phyloP scores from a whole-genome alignment of 306 rosid genomes.

The Acacia melanoxylon region DNA sequence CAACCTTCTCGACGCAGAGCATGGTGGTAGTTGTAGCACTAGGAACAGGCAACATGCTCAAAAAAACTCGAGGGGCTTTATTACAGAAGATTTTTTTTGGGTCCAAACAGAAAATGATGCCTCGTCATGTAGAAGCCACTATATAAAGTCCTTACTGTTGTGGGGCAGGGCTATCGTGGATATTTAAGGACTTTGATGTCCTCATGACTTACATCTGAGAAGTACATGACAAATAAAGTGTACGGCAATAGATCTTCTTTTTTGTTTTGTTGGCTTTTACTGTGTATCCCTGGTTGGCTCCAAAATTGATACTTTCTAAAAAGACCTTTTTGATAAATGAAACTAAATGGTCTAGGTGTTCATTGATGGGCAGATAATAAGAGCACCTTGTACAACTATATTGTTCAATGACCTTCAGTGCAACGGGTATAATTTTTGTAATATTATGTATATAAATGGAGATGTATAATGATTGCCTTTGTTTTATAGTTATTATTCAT shows the following conservation, averaged over 20 bases:
- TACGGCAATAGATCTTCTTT: neutral
- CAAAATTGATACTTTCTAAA: neutral
- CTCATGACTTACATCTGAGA: neutral
- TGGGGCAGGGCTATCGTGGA: neutral
- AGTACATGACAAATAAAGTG: neutral
- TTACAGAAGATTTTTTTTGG: constrained; percentile 15
- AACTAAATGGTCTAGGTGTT: neutral
- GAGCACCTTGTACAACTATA: neutral
- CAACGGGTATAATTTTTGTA: neutral
- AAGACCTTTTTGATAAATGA: neutral
- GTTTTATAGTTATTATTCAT: neutral
- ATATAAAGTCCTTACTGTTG: neutral
- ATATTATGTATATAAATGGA: neutral
- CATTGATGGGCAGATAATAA: neutral
- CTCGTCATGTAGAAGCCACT: constrained; percentile 14
- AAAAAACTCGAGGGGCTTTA: constrained; percentile 23
- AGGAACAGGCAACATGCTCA: neutral
- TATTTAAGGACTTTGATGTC: neutral
- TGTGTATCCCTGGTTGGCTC: neutral
- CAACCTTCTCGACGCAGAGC: constrained; percentile 50
- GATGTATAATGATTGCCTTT: neutral
- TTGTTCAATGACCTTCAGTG: neutral
- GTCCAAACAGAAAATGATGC: constrained; percentile 14
- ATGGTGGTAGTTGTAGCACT: constrained; percentile 31
- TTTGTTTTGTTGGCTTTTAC: neutral